Conservation (phyloP, 1,139 yeast genomes). For the Hansenula lynferdii region DNA sequence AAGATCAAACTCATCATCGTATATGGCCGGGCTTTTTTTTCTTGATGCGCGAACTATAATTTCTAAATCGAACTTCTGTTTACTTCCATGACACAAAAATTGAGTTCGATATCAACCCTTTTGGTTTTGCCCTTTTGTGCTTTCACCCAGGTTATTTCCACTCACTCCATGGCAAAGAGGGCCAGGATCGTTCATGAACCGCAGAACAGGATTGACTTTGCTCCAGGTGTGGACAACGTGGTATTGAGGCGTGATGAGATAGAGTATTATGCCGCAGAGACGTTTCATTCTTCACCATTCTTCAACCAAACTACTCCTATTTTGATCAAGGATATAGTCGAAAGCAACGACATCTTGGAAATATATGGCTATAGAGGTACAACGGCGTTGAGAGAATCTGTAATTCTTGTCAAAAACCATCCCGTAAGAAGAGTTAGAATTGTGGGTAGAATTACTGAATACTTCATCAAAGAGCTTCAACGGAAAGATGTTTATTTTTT, state of each 20-base stretch:
- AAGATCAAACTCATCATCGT: too few relatives aligned
- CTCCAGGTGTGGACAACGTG: constrained; percentile 31
- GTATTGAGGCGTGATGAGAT: constrained; percentile 22
- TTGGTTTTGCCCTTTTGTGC: too few relatives aligned
- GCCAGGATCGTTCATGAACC: constrained; percentile 7
- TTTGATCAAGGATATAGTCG: constrained; percentile 26
- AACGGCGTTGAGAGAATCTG: constrained; percentile 10
- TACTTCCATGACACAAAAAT: too few relatives aligned
- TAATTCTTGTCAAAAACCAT: constrained; percentile 30
- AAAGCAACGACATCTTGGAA: constrained; percentile 16
- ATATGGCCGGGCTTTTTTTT: too few relatives aligned
- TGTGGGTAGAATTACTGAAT: constrained; percentile 29
- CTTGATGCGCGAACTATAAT: too few relatives aligned
- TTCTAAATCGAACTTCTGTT: too few relatives aligned
- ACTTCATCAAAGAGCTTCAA: constrained; percentile 14
- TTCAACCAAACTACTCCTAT: constrained; percentile 26
- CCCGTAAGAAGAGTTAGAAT: constrained; percentile 29
- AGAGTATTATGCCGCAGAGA: constrained; percentile 29
- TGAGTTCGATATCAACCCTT: too few relatives aligned
- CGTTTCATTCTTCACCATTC: constrained; percentile 32
- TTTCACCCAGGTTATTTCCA: too few relatives aligned
- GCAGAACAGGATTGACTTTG: constrained; percentile 24
- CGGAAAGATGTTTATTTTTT: constrained; percentile 13
- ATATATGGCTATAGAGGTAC: constrained; percentile 26
- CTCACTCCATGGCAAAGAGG: constrained; percentile 8